Percentiles rank a stretch among this genome's conserved stretches.
Evolutionary conservation across 202 grass and related monocot species (phyloP).

Genomic region (Schoenoplectus tabernaemontani): DNA sequence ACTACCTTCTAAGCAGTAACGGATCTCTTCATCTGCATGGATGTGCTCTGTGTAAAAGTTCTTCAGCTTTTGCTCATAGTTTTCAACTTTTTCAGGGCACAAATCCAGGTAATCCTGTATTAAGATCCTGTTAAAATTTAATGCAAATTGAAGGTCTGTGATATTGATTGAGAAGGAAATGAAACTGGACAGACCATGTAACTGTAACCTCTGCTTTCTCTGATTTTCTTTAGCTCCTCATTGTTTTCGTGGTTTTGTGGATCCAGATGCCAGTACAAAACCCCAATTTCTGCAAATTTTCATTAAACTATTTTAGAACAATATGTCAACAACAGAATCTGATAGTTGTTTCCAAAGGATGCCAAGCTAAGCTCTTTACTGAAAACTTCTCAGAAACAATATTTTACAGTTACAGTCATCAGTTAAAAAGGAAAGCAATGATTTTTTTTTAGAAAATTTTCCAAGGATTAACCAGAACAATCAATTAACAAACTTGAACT

Average conservation of each 20-base stretch:
- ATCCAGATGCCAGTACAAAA: constrained; percentile 82
- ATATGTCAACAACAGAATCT: not conserved
- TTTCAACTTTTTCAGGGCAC: constrained; percentile 69
- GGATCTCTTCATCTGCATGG: constrained; percentile 89
- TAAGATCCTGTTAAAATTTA: constrained; percentile 18
- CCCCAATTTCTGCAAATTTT: constrained; percentile 66
- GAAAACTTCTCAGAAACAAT: not conserved
- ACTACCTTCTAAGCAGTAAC: constrained; percentile 80
- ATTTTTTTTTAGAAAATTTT: no score
- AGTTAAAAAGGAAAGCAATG: no score
- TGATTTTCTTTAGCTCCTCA: constrained; percentile 64
- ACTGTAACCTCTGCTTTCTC: constrained; percentile 71
- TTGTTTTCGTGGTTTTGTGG: constrained; percentile 64
- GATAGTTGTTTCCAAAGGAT: not conserved
- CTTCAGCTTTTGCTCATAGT: constrained; percentile 85
- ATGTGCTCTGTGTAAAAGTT: constrained; percentile 88
- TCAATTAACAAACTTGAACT: not conserved
- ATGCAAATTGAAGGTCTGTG: not conserved
- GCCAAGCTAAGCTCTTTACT: not conserved
- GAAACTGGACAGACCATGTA: constrained; percentile 49
- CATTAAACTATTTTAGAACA: not conserved
- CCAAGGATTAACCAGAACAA: not conserved
- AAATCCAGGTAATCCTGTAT: constrained; percentile 77
- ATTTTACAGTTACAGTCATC: not conserved
- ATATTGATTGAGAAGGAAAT: not conserved